Conservation (phyloP, 2,329 filamentous ascomycete species). For the Aspergillus sp. region DNA sequence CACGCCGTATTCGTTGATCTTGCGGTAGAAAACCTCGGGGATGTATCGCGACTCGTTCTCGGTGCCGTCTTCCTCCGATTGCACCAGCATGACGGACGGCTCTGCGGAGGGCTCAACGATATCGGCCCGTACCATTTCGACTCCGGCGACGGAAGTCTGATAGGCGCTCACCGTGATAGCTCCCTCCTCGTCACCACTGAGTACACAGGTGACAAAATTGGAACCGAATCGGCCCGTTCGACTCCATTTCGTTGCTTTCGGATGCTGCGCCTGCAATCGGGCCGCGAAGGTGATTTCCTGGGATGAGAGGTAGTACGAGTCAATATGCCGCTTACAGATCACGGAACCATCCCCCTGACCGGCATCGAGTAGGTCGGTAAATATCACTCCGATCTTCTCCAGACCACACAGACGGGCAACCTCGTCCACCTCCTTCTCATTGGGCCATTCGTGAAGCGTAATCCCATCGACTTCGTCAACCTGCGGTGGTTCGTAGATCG, state of each 20-base stretch:
- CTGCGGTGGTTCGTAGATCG: slow-evolving; percentile 95
- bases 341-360: slow-evolving; percentile 81
- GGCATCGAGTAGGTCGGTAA: slow-evolving; percentile 85
- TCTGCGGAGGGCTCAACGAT: slow-evolving; percentile 95
- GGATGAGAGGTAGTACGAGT: slow-evolving; percentile 92
- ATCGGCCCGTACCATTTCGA: slow-evolving; percentile 95
- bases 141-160: slow-evolving; percentile 90
- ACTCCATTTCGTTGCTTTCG: slow-evolving; percentile 93
- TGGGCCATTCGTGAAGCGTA: slow-evolving; percentile 79
- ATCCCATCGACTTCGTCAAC: slow-evolving; percentile 85
- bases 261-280: slow-evolving; percentile 81
- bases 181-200: slow-evolving; percentile 88
- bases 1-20: slow-evolving; percentile 92
- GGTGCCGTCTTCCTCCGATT: slow-evolving; percentile 76
- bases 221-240: slow-evolving; percentile 92
- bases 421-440: slow-evolving; percentile 77
- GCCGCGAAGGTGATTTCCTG: slow-evolving; percentile 89
- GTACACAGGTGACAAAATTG: slow-evolving; percentile 93
- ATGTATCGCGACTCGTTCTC: slow-evolving; percentile 78
- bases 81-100: slow-evolving; percentile 89
- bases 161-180: slow-evolving; percentile 89
- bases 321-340: slow-evolving; percentile 90
- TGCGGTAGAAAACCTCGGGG: slow-evolving; percentile 93
- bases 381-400: slow-evolving; percentile 87
- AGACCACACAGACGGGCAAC: slow-evolving; percentile 81